Evolutionary conservation across 306 rosid species (phyloP).

Genomic region (Malus sieversii): DNA sequence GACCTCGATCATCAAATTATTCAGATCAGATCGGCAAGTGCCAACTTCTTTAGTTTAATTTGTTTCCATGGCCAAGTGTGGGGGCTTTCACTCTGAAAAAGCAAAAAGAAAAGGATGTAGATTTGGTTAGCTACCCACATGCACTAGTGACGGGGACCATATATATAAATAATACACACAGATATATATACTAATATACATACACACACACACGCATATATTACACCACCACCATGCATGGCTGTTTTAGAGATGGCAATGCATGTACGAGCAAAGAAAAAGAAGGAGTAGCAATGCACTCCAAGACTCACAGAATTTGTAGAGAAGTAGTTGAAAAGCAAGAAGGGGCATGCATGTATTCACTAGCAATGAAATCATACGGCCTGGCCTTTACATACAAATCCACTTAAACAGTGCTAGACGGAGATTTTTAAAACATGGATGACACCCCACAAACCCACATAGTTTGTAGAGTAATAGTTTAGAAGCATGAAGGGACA

Average conservation of each 20-base stretch:
- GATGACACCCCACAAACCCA: not conserved
- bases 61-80: not conserved
- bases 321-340: not conserved
- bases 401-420: too few species aligned
- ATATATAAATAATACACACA: not conserved
- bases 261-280: not conserved
- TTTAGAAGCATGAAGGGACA: not conserved
- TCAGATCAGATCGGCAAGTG: not conserved
- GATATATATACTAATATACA: too few species aligned
- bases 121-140: constrained; percentile 15
- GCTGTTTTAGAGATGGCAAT: not conserved
- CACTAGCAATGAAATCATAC: constrained; percentile 16
- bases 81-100: not conserved
- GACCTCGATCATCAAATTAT: not conserved
- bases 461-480: too few species aligned
- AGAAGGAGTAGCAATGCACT: too few species aligned
- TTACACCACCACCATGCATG: not conserved
- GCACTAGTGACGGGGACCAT: constrained; percentile 22
- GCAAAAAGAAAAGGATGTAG: not conserved
- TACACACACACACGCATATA: too few species aligned
- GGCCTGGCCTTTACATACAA: not conserved
- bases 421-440: too few species aligned
- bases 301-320: not conserved
- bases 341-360: not conserved
- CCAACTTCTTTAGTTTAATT: not conserved